These are phyloP conservation scores for Penicillium sp. DNA, from an alignment of 2,329 filamentous ascomycete species.

Conservation along the genomic window DNA sequence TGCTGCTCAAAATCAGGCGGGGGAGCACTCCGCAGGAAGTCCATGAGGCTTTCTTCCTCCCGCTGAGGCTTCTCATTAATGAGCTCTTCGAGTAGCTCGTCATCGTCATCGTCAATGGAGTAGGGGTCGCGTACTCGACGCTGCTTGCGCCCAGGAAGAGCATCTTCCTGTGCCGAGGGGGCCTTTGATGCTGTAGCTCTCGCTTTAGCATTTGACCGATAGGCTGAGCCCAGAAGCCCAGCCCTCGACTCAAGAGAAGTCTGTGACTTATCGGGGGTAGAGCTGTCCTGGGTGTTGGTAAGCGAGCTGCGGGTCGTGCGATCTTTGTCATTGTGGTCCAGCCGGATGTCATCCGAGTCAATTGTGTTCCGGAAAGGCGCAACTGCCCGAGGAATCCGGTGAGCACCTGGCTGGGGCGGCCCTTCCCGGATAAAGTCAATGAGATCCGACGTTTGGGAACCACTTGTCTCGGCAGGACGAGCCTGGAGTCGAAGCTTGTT, in stretches of 20 bases:
- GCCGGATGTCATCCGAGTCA: slow-evolving; percentile 70
- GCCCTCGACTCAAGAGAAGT: slow-evolving; percentile 72
- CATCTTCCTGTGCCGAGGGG: slow-evolving; percentile 29
- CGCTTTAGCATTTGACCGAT: slow-evolving; percentile 27
- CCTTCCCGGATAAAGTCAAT: slow-evolving; percentile 95
- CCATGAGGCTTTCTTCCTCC: slow-evolving; percentile 49
- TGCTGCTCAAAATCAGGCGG: slow-evolving; percentile 38
- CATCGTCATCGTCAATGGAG: slow-evolving; percentile 74
- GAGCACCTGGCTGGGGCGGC: slow-evolving; percentile 63
- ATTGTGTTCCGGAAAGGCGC: slow-evolving; percentile 82
- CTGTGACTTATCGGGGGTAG: slow-evolving; percentile 46
- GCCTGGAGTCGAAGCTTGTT: slow-evolving; percentile 55
- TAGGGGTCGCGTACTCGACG: slow-evolving; percentile 83
- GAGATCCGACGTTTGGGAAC: slow-evolving; percentile 73
- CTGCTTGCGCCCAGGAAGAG: slow-evolving; percentile 69
- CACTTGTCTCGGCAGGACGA: slow-evolving; percentile 64
- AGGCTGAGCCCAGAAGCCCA: slow-evolving; percentile 56
- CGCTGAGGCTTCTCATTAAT: slow-evolving; percentile 33
- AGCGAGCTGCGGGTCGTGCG: slow-evolving; percentile 39
- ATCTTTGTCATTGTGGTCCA: slow-evolving; percentile 31
- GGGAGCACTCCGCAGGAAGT: slow-evolving; percentile 48
- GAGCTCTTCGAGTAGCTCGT: slow-evolving; percentile 52
- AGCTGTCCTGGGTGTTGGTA: slow-evolving; percentile 51
- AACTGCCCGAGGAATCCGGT: slow-evolving; percentile 75
- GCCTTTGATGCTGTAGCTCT: slow-evolving; percentile 12